These are phyloP conservation scores for Bipolaris victoriae DNA, from an alignment of 2,329 filamentous ascomycete species.

Conservation along the genomic window DNA sequence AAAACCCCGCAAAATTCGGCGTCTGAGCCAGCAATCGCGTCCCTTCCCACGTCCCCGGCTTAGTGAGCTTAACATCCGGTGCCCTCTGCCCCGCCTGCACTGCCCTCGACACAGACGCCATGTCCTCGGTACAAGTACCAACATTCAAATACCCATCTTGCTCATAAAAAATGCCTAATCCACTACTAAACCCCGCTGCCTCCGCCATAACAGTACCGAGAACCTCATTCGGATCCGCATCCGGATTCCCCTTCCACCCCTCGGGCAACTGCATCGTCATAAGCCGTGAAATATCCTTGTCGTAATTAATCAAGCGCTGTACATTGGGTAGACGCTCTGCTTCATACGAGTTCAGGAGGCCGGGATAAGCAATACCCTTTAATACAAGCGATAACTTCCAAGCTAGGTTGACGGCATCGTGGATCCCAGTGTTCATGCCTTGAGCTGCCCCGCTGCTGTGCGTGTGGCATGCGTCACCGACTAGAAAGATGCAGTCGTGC, in stretches of 20 bases:
- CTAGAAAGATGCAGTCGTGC: slow-evolving; percentile 59
- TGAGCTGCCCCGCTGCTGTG: slow-evolving; percentile 63
- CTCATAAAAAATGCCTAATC: slow-evolving; percentile 43
- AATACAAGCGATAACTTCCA: slow-evolving; percentile 61
- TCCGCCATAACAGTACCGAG: slow-evolving; percentile 36
- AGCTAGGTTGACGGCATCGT: slow-evolving; percentile 61
- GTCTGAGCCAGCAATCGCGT: slow-evolving; percentile 55
- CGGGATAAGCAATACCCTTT: slow-evolving; percentile 45
- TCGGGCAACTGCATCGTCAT: slow-evolving; percentile 47
- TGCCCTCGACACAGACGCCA: not conserved
- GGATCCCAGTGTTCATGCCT: slow-evolving; percentile 64
- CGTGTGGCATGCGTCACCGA: slow-evolving; percentile 64
- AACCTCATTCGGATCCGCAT: slow-evolving; percentile 37
- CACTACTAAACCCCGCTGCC: slow-evolving; percentile 40
- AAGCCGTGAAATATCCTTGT: slow-evolving; percentile 44
- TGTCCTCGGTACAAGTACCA: slow-evolving; percentile 11
- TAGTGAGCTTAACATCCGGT: slow-evolving; percentile 55
- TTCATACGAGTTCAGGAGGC: slow-evolving; percentile 57
- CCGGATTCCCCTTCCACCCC: slow-evolving; percentile 39
- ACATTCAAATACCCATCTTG: slow-evolving; percentile 45
- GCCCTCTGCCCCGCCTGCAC: slow-evolving; percentile 53
- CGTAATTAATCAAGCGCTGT: slow-evolving; percentile 48
- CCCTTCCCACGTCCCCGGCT: slow-evolving; percentile 54
- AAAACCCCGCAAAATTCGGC: slow-evolving; percentile 53
- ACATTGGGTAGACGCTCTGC: slow-evolving; percentile 58